These are phyloP conservation scores for Narthecium ossifragum DNA, from an alignment of 106 monocot genomes.

Conservation along the genomic window DNA sequence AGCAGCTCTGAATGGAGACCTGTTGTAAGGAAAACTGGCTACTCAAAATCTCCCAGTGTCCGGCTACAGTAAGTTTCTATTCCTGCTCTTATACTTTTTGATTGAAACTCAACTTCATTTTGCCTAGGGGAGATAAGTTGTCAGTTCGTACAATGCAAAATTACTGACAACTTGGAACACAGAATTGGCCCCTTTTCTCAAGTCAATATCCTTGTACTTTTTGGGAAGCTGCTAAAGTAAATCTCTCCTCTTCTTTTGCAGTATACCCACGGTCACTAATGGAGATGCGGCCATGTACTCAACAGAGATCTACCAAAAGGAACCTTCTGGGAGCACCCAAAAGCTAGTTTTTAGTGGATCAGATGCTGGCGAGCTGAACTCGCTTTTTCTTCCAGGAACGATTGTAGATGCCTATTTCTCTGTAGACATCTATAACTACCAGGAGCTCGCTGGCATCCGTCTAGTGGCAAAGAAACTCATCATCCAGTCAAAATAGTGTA, in stretches of 20 bases:
- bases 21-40: constrained; percentile 43
- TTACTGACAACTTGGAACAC: too few species aligned
- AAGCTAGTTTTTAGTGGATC: constrained; percentile 45
- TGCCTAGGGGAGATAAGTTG: too few species aligned
- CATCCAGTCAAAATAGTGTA: too few species aligned
- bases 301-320: constrained; percentile 68
- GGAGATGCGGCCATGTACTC: constrained; percentile 31
- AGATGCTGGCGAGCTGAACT: constrained; percentile 45
- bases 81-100: background rate
- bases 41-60: constrained; percentile 28
- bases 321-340: constrained; percentile 38
- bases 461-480: constrained; percentile 66
- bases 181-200: too few species aligned
- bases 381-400: constrained; percentile 49
- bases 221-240: too few species aligned
- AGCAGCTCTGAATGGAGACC: constrained; percentile 78
- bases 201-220: background rate
- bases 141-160: too few species aligned
- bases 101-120: too few species aligned
- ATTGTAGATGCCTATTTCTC: constrained; percentile 63
- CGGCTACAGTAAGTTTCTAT: constrained; percentile 68
- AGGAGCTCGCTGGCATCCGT: constrained; percentile 66
- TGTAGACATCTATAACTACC: constrained; percentile 62
- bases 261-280: constrained; percentile 52
- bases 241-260: constrained; percentile 19